Base-by-base conservation (phyloP, 805 yeast species). In the Wickerhamiella sergipiensis region DNA sequence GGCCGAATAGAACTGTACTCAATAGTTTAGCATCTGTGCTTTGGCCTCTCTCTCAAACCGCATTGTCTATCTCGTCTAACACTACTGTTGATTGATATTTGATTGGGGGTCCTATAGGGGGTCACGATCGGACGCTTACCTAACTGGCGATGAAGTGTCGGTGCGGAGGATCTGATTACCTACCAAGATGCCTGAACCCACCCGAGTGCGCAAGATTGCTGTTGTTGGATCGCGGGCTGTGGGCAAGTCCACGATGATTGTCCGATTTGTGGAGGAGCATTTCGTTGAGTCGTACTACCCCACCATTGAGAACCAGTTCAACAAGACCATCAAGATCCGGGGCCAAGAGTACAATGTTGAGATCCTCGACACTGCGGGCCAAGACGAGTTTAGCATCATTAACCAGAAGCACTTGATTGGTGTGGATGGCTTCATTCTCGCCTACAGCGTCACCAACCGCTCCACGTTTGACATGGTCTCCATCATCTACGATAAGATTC, bases 281-380 rank as follows among this genome's bases (percentile, higher is more conserved):
- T 88, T 87, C 64, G 84, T 85, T 22, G 96, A 88, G 65, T 75
- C 83, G 33, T 87, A 88, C 67, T 88, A 86, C 65, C 96, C 96
- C 29, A 88, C 96, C 6, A 85, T 85, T 55, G 94, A 86, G 64
- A 86, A 85, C 66, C 89, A 84, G 66, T 85, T 84, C 66, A 74
- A 80, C 62, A 86, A 84, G 63, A 72, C 74, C 36, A 74, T 87
- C 61, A 74, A 72, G 52, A 78, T 82, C 64, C 77, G 83, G 54
- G 83, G 83, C 54, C 82, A 80, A 58, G 85, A 82, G 50, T 88
- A 83, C 63, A 80, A 81, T 49, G 78, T 89, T 23, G 95, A 87
- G 64, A 84, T 88, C 50, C 70, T 87, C 53, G 97, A 88, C 62
- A 88, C 96, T 0, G 95, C 95, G 0, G 96, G 96, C 7, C 94